Evolutionary conservation across 805 yeast genomes (phyloP).

Genomic region (Ogataea kodamae): DNA sequence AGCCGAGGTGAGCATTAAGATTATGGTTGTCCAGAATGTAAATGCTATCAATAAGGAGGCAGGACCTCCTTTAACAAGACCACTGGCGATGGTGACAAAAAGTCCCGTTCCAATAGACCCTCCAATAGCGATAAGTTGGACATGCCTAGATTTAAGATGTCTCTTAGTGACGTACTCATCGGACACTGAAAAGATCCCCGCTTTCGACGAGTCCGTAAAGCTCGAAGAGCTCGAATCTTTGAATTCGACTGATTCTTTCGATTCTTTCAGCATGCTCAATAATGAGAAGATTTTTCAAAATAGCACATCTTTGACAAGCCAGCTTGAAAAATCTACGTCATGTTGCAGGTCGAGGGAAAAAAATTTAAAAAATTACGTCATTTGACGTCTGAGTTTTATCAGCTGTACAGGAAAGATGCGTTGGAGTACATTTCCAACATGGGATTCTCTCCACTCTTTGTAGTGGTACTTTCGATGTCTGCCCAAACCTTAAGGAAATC

Average conservation of each 20-base stretch:
- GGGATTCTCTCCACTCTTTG: conserved; percentile 79
- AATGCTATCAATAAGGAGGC: conserved; percentile 33
- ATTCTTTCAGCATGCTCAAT: too few relatives aligned
- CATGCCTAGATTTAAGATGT: conserved; percentile 33
- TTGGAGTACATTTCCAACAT: conserved; percentile 74
- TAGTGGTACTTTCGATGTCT: conserved; percentile 60
- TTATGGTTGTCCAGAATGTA: conserved; percentile 32
- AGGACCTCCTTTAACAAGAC: conserved; percentile 36
- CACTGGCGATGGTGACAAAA: conserved; percentile 37
- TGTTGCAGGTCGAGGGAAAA: too few relatives aligned
- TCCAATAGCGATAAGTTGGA: conserved; percentile 39
- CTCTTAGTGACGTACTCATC: conserved; percentile 28
- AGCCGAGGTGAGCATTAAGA: conserved; percentile 34
- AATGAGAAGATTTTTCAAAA: too few relatives aligned
- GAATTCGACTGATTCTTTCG: conserved; percentile 3
- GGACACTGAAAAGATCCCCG: conserved; percentile 12
- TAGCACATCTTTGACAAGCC: too few relatives aligned
- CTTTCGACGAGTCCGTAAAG: conserved; percentile 8
- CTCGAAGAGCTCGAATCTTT: conserved; percentile 7
- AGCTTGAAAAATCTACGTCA: too few relatives aligned
- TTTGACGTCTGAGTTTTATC: conserved; percentile 8
- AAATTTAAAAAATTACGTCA: conserved; percentile 3
- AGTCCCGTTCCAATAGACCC: conserved; percentile 40
- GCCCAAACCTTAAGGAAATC: conserved; percentile 72
- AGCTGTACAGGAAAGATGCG: conserved; percentile 62